A percentile compares a stretch with the other conserved stretches of the same genome.
These are phyloP conservation scores for Candida manassasensis DNA, from an alignment of 805 yeast species.

Conservation along the genomic window DNA sequence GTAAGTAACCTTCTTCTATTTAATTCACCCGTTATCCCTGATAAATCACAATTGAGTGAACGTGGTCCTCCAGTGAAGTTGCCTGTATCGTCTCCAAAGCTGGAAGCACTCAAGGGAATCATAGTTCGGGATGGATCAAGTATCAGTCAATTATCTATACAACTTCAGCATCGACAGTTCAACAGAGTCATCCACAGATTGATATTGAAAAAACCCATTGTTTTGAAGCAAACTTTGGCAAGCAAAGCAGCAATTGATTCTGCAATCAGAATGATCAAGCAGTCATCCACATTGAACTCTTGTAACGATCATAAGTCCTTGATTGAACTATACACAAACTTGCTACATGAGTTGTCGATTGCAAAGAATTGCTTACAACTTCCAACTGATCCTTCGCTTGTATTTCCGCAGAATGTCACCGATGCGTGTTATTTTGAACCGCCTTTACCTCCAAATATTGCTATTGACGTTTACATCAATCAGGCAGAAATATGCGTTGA, in stretches of 20 bases:
- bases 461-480: slow-evolving; percentile 54
- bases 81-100: slow-evolving; percentile 52
- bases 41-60: slow-evolving; percentile 19
- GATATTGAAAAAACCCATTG: slow-evolving; percentile 26
- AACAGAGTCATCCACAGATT: slow-evolving; percentile 29
- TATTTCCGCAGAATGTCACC: slow-evolving; percentile 54
- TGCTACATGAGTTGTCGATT: slow-evolving; percentile 21
- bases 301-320: slow-evolving; percentile 14
- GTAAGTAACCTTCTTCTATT: slow-evolving; percentile 33
- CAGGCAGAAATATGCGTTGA: slow-evolving; percentile 64
- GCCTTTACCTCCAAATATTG: slow-evolving; percentile 39
- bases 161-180: slow-evolving; percentile 38
- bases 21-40: slow-evolving; percentile 35
- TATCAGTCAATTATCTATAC: slow-evolving; percentile 44
- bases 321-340: slow-evolving; percentile 19
- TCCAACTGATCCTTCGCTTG: slow-evolving; percentile 47
- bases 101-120: slow-evolving; percentile 57
- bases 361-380: slow-evolving; percentile 33
- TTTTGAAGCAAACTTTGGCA: slow-evolving; percentile 43
- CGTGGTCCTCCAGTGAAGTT: slow-evolving; percentile 45
- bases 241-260: slow-evolving; percentile 41
- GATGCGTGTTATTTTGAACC: slow-evolving; percentile 40
- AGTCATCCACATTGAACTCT: slow-evolving; percentile 3
- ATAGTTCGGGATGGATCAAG: slow-evolving; percentile 52
- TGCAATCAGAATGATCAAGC: slow-evolving; percentile 21